Evolutionary conservation across 2,329 filamentous ascomycete species (phyloP).

Genomic region (Metarhizium robertsii): DNA sequence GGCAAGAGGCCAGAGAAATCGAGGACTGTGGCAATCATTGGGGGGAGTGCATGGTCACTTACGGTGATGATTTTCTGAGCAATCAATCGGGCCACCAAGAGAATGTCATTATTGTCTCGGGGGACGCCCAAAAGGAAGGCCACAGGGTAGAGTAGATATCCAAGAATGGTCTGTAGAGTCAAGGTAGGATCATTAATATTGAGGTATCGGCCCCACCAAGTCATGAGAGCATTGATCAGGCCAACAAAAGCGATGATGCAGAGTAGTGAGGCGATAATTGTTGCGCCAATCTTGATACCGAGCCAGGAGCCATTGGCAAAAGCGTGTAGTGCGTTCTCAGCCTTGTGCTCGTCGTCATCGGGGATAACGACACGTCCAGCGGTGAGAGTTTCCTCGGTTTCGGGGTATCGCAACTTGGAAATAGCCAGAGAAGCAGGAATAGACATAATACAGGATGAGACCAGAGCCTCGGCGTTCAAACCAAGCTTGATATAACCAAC

Average conservation of each 20-base stretch:
- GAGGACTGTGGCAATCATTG: neutral
- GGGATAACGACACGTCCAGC: slow-evolving; percentile 73
- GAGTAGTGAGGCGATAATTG: slow-evolving; percentile 70
- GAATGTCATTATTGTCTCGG: slow-evolving; percentile 53
- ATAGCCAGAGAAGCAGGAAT: slow-evolving; percentile 85
- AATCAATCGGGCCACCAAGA: slow-evolving; percentile 69
- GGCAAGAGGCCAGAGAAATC: too few species aligned
- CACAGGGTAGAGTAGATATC: slow-evolving; percentile 69
- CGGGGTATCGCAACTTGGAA: slow-evolving; percentile 82
- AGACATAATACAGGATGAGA: slow-evolving; percentile 91
- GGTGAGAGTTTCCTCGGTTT: slow-evolving; percentile 78
- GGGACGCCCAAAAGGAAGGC: slow-evolving; percentile 74
- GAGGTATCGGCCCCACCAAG: slow-evolving; percentile 76
- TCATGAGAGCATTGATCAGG: slow-evolving; percentile 66
- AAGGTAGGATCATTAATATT: slow-evolving; percentile 62
- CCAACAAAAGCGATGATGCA: slow-evolving; percentile 73
- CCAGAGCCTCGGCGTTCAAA: slow-evolving; percentile 73
- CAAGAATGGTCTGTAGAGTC: slow-evolving; percentile 62
- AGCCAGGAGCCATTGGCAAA: slow-evolving; percentile 80
- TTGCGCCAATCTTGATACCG: slow-evolving; percentile 77
- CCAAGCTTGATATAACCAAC: slow-evolving; percentile 80
- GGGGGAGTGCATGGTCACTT: slow-evolving; percentile 19
- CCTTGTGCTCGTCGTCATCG: slow-evolving; percentile 64
- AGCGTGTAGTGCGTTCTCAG: slow-evolving; percentile 75
- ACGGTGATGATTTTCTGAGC: slow-evolving; percentile 73